These are phyloP conservation scores for Ascocoryne sarcoides DNA, from an alignment of 2,329 filamentous ascomycete genomes.

Conservation along the genomic window DNA sequence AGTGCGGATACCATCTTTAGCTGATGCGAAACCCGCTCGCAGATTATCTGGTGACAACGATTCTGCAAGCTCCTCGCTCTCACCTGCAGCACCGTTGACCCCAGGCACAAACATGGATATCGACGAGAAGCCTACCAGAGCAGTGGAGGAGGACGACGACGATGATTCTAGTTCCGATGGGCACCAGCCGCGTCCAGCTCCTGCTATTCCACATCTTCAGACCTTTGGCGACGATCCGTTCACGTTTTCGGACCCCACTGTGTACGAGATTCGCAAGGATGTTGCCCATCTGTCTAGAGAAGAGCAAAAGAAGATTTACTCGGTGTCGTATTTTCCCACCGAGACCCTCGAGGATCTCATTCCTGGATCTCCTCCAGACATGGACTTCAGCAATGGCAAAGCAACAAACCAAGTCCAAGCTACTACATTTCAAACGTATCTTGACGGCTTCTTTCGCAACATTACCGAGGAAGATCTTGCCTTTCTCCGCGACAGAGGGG, in stretches of 20 bases:
- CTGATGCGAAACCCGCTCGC: no score
- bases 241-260: conserved; percentile 81
- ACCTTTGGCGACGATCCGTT: conserved; percentile 90
- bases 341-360: conserved; percentile 77
- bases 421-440: conserved; percentile 82
- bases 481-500: conserved; percentile 83
- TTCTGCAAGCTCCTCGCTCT: conserved; percentile 51
- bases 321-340: conserved; percentile 73
- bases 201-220: conserved; percentile 58
- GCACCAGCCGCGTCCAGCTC: conserved; percentile 50
- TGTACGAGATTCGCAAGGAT: conserved; percentile 82
- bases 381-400: conserved; percentile 91
- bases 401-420: conserved; percentile 91
- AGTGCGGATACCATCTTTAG: no score
- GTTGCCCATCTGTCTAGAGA: conserved; percentile 69
- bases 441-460: conserved; percentile 83
- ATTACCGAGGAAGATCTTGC: conserved; percentile 90
- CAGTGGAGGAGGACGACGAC: conserved; percentile 33
- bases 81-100: conserved; percentile 43
- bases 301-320: conserved; percentile 81
- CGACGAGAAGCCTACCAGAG: conserved; percentile 41
- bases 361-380: conserved; percentile 81
- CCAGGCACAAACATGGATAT: conserved; percentile 43
- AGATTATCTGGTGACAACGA: conserved; percentile 32
- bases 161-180: conserved; percentile 44